Evolutionary conservation across 257 asterid species (phyloP).

Genomic region (Ajuga chamaepitys): DNA sequence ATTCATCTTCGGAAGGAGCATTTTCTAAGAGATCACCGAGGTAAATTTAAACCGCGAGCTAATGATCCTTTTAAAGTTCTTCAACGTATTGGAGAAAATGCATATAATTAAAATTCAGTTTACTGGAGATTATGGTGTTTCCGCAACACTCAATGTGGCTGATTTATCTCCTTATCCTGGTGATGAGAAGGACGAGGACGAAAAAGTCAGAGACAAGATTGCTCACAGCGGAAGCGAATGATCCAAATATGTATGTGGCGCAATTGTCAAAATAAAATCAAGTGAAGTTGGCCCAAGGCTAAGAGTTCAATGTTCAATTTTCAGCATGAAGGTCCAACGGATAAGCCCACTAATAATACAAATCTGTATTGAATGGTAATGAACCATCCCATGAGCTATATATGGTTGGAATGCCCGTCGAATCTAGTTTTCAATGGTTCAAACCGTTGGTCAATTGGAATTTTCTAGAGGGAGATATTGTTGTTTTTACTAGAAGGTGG

Average conservation of each 20-base stretch:
- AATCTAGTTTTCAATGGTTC: too few species aligned
- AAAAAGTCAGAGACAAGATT: not conserved
- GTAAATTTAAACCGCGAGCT: not conserved
- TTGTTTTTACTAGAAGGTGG: too few species aligned
- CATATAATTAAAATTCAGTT: not conserved
- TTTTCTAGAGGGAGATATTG: too few species aligned
- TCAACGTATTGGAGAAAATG: not conserved
- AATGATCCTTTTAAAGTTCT: not conserved
- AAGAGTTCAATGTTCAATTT: too few species aligned
- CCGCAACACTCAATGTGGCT: not conserved
- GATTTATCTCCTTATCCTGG: not conserved
- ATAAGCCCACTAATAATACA: not conserved
- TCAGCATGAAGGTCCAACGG: not conserved
- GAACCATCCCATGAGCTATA: too few species aligned
- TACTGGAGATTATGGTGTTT: not conserved
- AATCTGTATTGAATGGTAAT: not conserved
- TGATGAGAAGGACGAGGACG: not conserved
- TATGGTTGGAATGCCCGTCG: too few species aligned
- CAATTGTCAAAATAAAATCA: not conserved
- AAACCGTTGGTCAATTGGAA: too few species aligned
- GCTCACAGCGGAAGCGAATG: not conserved
- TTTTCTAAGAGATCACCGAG: not conserved
- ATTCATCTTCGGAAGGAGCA: not conserved
- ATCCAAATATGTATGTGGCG: not conserved
- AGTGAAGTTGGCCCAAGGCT: not conserved